A percentile compares a stretch with the other conserved stretches of the same genome.
These are phyloP conservation scores for Leptographium wingfieldii DNA, from an alignment of 2,329 filamentous ascomycete genomes.

Conservation along the genomic window DNA sequence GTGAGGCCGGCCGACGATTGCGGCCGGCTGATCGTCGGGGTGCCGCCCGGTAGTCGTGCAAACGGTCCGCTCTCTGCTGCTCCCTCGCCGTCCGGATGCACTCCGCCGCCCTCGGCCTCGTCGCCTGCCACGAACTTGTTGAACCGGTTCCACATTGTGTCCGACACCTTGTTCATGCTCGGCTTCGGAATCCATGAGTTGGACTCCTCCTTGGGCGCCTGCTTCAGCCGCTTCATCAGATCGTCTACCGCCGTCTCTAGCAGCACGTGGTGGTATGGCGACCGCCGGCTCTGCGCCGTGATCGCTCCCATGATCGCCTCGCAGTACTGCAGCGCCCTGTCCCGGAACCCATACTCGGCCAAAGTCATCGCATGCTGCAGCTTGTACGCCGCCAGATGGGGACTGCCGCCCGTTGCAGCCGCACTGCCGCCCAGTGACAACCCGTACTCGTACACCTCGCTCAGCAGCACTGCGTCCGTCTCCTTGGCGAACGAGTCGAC, in stretches of 20 bases:
- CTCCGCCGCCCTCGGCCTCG: conserved; percentile 55
- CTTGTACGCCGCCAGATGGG: conserved; percentile 85
- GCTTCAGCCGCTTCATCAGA: conserved; percentile 67
- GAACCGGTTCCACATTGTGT: conserved; percentile 81
- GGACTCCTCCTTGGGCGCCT: conserved; percentile 69
- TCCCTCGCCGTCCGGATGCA: conserved; percentile 37
- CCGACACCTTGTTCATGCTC: conserved; percentile 90
- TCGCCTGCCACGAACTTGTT: conserved; percentile 95
- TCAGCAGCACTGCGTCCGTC: conserved; percentile 79
- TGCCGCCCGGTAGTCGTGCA: conserved; percentile 63
- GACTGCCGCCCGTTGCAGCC: conserved; percentile 35
- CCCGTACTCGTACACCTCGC: conserved; percentile 89
- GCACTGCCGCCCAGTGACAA: conserved; percentile 55
- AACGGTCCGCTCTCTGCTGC: conserved; percentile 64
- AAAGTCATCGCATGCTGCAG: conserved; percentile 74
- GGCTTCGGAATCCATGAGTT: conserved; percentile 90
- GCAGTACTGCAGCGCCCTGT: conserved; percentile 84
- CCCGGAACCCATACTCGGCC: conserved; percentile 69
- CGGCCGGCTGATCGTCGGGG: conserved; percentile 61
- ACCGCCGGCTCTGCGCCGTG: conserved; percentile 68
- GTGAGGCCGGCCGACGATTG: conserved; percentile 51
- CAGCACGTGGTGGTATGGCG: conserved; percentile 70
- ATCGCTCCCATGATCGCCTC: conserved; percentile 68
- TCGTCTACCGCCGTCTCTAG: conserved; percentile 72
- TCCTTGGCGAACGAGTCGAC: conserved; percentile 65